Percentiles rank a stretch among this genome's conserved stretches.
These are phyloP conservation scores for Aspergillus fijiensis DNA, from an alignment of 2,329 filamentous ascomycete genomes.

Conservation along the genomic window DNA sequence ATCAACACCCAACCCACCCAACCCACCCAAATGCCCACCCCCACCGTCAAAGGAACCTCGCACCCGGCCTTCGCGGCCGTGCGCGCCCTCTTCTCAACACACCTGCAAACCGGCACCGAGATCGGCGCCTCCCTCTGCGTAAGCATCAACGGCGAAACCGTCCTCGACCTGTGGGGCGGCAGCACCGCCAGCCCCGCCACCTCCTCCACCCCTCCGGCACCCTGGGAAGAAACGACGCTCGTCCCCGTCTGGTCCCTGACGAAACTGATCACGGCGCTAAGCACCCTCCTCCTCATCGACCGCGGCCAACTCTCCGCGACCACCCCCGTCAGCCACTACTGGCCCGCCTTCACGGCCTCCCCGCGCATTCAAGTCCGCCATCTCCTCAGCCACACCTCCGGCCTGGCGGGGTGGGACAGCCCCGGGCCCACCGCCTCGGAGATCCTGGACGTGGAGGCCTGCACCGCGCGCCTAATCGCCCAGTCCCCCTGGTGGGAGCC, in stretches of 20 bases:
- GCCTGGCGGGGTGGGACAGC: conserved; percentile 36
- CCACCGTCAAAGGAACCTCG: conserved; percentile 36
- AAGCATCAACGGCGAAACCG: conserved; percentile 42
- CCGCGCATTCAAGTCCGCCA: conserved; percentile 47
- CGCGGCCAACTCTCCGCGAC: conserved; percentile 39
- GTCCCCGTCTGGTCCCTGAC: conserved; percentile 43
- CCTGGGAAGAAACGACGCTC: conserved; percentile 46
- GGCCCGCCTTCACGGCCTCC: conserved; percentile 49
- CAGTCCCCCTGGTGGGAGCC: conserved; percentile 49
- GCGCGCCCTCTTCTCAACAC: conserved; percentile 34
- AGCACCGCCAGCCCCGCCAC: conserved; percentile 11
- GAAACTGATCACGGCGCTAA: conserved; percentile 42
- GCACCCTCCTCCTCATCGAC: conserved; percentile 42
- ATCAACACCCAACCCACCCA: too few relatives aligned
- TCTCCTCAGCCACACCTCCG: conserved; percentile 43
- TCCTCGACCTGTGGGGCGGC: conserved; percentile 50
- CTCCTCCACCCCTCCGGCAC: conserved; percentile 22
- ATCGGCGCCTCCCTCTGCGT: conserved; percentile 48
- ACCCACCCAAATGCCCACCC: conserved; percentile 14
- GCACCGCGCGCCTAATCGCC: conserved; percentile 37
- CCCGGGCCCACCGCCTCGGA: conserved; percentile 30
- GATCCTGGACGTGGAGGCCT: conserved; percentile 31
- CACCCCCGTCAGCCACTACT: conserved; percentile 44
- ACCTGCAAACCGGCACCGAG: conserved; percentile 42
- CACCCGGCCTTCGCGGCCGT: conserved; percentile 40